A percentile compares a stretch with the other conserved stretches of the same genome.
These are phyloP conservation scores for Trametes cinnabarina DNA, from an alignment of 768 basidiomycete species.

Conservation along the genomic window DNA sequence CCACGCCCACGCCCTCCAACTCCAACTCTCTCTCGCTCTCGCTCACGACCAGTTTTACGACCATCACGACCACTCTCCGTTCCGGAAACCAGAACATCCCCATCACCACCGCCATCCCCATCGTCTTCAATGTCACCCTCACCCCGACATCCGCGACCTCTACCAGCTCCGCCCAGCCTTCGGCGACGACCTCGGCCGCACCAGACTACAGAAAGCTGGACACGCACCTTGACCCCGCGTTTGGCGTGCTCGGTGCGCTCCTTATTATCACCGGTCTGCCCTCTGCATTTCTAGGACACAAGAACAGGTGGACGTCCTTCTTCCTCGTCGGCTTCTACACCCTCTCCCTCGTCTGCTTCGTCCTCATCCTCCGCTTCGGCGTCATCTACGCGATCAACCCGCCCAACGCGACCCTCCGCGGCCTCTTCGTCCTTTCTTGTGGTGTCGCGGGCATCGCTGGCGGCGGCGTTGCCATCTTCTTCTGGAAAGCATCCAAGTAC, in stretches of 20 bases:
- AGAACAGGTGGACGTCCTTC: slow-evolving; percentile 95
- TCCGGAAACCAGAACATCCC: slow-evolving; percentile 49
- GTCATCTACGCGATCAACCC: slow-evolving; percentile 82
- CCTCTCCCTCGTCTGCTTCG: slow-evolving; percentile 78
- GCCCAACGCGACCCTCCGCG: slow-evolving; percentile 74
- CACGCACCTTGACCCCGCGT: slow-evolving; percentile 81
- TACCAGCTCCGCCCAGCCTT: slow-evolving; percentile 36
- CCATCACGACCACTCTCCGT: slow-evolving; percentile 45
- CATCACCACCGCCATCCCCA: slow-evolving; percentile 56
- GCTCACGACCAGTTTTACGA: slow-evolving; percentile 52
- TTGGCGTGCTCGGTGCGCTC: slow-evolving; percentile 83
- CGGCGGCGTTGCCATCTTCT: slow-evolving; percentile 86
- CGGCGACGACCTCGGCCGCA: slow-evolving; percentile 43
- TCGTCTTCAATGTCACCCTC: slow-evolving; percentile 58
- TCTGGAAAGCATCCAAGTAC: slow-evolving; percentile 87
- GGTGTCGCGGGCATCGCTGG: slow-evolving; percentile 79
- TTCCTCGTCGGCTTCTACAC: slow-evolving; percentile 93
- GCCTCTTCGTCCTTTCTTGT: slow-evolving; percentile 85
- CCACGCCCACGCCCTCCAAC: slow-evolving; percentile 31
- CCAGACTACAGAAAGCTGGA: slow-evolving; percentile 41
- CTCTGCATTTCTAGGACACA: slow-evolving; percentile 89
- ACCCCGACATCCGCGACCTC: slow-evolving; percentile 47
- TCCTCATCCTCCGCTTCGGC: slow-evolving; percentile 86
- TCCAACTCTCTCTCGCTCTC: slow-evolving; percentile 48
- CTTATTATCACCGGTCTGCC: slow-evolving; percentile 89